Percentiles rank a stretch among this genome's conserved stretches.
These are phyloP conservation scores for Botryotinia calthae DNA, from an alignment of 2,329 filamentous ascomycete genomes.

Conservation along the genomic window DNA sequence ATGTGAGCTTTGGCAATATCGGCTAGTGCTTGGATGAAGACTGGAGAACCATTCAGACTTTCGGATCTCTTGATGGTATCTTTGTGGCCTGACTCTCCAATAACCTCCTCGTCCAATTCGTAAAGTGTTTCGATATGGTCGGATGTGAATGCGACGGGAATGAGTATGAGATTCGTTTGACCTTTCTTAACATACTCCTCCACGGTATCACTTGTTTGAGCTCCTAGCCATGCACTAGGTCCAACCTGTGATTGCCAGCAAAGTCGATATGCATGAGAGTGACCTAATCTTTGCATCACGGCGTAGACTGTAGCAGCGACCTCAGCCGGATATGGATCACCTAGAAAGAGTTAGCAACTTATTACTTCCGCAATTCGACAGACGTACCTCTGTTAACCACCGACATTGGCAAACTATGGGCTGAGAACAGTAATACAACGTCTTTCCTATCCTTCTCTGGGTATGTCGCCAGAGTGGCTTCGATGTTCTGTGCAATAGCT, in stretches of 20 bases:
- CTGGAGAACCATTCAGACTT: constrained; percentile 83
- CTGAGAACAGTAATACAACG: constrained; percentile 88
- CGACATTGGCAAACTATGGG: constrained; percentile 94
- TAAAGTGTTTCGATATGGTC: constrained; percentile 98
- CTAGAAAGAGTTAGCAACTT: constrained; percentile 42
- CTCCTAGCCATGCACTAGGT: constrained; percentile 90
- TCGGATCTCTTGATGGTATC: constrained; percentile 87
- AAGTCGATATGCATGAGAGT: constrained; percentile 86
- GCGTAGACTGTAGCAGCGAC: constrained; percentile 94
- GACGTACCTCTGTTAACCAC: constrained; percentile 83
- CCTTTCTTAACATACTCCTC: constrained; percentile 86
- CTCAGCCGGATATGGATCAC: constrained; percentile 92
- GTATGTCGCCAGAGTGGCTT: constrained; percentile 79
- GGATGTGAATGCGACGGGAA: constrained; percentile 97
- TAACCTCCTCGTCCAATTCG: constrained; percentile 92
- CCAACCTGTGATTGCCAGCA: constrained; percentile 99
- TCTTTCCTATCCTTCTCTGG: constrained; percentile 74
- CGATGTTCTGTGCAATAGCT: constrained; percentile 89
- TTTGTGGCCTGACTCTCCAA: constrained; percentile 75
- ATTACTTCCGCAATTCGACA: not conserved
- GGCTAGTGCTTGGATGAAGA: constrained; percentile 88
- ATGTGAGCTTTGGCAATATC: constrained; percentile 83
- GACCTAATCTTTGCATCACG: constrained; percentile 88
- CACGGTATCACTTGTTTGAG: constrained; percentile 86
- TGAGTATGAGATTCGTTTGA: constrained; percentile 84